A percentile compares a stretch with the other conserved stretches of the same genome.
These are phyloP conservation scores for Coffea humblotiana DNA, from an alignment of 305 asterid genomes.

Conservation along the genomic window DNA sequence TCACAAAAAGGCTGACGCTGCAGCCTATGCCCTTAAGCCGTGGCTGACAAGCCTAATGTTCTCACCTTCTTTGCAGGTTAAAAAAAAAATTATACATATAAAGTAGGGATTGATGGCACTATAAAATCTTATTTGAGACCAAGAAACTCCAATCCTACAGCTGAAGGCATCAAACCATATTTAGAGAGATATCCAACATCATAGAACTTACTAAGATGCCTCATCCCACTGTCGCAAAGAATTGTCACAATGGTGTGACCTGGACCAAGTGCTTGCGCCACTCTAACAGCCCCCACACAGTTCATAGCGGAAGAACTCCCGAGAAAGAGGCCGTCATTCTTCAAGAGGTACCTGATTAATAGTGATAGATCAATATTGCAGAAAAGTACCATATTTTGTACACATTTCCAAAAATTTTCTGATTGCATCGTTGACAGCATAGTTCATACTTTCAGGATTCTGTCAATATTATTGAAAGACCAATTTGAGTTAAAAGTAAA, in stretches of 20 bases:
- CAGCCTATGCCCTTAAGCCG: no score
- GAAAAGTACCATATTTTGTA: neutral
- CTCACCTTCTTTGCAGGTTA: neutral
- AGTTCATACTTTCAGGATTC: neutral
- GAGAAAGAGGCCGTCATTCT: conserved; percentile 84
- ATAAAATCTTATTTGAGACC: conserved; percentile 24
- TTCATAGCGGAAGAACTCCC: conserved; percentile 98
- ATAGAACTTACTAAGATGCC: conserved; percentile 86
- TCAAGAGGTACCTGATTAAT: conserved; percentile 62
- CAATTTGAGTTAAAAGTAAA: neutral
- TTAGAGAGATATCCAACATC: conserved; percentile 62
- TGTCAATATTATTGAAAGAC: neutral
- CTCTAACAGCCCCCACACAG: conserved; percentile 92
- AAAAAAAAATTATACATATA: neutral
- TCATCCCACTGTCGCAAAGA: conserved; percentile 90
- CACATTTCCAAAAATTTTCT: neutral
- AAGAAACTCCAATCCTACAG: conserved; percentile 70
- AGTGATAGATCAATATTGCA: conserved; percentile 12
- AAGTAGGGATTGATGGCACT: neutral
- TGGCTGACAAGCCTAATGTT: neutral
- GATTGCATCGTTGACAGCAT: neutral
- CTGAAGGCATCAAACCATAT: conserved; percentile 20
- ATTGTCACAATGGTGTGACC: conserved; percentile 84
- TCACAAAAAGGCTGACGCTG: neutral
- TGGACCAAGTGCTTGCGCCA: conserved; percentile 69